Evolutionary conservation across 2,329 filamentous ascomycete genomes (phyloP).

Genomic region (Myriosclerotinia scirpicola): DNA sequence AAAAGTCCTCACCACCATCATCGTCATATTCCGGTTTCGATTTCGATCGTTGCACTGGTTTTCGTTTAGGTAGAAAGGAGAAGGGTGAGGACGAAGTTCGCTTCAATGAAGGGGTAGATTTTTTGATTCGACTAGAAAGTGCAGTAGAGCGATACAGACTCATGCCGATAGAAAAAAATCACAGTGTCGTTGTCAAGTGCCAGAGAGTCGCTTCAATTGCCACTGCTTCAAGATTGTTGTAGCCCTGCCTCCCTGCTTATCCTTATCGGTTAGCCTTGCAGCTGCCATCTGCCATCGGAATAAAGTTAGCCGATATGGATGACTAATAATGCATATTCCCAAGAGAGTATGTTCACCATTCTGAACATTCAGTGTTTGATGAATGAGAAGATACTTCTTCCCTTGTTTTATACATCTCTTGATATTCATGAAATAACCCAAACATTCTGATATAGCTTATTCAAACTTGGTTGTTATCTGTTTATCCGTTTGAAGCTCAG

Average conservation of each 20-base stretch:
- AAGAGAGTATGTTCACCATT: background rate
- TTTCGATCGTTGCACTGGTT: slow-evolving; percentile 31
- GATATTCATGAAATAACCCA: background rate
- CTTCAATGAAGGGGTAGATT: slow-evolving; percentile 35
- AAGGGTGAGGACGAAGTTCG: slow-evolving; percentile 36
- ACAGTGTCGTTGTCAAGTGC: background rate
- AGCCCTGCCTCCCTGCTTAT: background rate
- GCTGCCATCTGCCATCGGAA: background rate
- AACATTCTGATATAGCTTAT: too few species aligned
- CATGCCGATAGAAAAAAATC: slow-evolving; percentile 27
- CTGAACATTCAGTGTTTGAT: background rate
- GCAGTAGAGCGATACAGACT: slow-evolving; percentile 38
- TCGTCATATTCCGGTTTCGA: slow-evolving; percentile 24
- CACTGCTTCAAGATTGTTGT: background rate
- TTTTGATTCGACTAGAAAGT: slow-evolving; percentile 40
- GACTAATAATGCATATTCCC: background rate
- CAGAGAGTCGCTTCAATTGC: slow-evolving; percentile 31
- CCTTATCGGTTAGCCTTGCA: background rate
- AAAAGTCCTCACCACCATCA: slow-evolving; percentile 42
- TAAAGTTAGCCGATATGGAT: background rate
- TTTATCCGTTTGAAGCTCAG: background rate
- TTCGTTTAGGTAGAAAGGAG: slow-evolving; percentile 37
- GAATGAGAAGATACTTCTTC: background rate
- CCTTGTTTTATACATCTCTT: background rate
- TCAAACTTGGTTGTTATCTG: background rate